Evolutionary conservation across 179 eudicot species (phyloP), one percentile per base, ranked within the genome.

Genomic region (Gypsophila paniculata): DNA sequence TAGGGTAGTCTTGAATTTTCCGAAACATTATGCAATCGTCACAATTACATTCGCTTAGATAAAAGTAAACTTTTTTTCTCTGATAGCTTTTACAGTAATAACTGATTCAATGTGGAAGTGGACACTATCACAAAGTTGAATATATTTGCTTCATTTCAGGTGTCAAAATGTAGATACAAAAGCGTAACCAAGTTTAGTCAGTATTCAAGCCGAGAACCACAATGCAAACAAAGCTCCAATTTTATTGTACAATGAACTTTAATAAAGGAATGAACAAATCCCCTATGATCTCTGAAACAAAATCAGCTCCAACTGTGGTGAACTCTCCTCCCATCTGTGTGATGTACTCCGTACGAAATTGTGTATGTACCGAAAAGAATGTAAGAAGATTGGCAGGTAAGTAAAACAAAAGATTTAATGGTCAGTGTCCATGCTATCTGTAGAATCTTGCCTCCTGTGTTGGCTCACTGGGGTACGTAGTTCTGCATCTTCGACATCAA

Each of bases 361-460:
- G 4, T 29, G 19, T 12, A 68, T 60, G 61, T 58, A 51, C 73
- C 75, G 49, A 29, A 77, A 68, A 67, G 58, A 52, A 66, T 26
- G 17, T 9, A 46, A 19, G 21, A 60, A 23, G 15, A 70, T 57
- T 68, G 70, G 58, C 44, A 74, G 15, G 34, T 6, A 52, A 52
- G 26, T 23, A 17, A 51, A 68, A 25, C 42, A 29, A 61, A 26
- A 6, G n/a, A 32, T 12, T 73, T 74, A 80, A 12, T 62, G 32
- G 67, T 79, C 82, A 8, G 83, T 80, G 52, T 80, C 83, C 29
- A 38, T 69, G 80, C 96, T 91, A 61, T 86, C 91, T 73, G 79
- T 26, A 42, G 98, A 92, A 25, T 83, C 96, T 66, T 68, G 82
- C 58, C 98, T 80, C 71, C 67, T 74, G 74, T 80, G 93, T 71